Conservation (phyloP, 1,284 basidiomycete genomes). For the Puccinia polysora region DNA sequence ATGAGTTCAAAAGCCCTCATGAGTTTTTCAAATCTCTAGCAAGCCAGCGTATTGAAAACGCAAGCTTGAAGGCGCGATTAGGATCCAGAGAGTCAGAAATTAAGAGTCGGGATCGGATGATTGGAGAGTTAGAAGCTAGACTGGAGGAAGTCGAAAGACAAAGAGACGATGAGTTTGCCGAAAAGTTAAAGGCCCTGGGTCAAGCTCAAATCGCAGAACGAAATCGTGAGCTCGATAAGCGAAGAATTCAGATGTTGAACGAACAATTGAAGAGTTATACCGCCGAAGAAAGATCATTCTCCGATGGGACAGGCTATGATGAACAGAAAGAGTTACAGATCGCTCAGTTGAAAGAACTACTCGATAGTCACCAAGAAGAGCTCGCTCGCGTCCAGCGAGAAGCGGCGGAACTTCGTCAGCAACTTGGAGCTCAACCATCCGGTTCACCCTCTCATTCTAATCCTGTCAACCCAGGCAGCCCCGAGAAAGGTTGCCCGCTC, state of each 20-base stretch:
- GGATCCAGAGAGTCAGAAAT: slow-evolving; percentile 35
- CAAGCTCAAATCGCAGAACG: slow-evolving; percentile 21
- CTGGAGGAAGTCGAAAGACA: slow-evolving; percentile 33
- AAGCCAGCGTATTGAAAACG: slow-evolving; percentile 25
- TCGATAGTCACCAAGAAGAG: slow-evolving; percentile 39
- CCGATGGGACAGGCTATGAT: slow-evolving; percentile 14
- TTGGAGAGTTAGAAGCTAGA: slow-evolving; percentile 30
- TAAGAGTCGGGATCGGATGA: slow-evolving; percentile 36
- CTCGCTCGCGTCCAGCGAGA: slow-evolving; percentile 20
- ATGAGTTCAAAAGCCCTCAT: slow-evolving; percentile 20
- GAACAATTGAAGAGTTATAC: slow-evolving; percentile 44
- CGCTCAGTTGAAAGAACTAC: slow-evolving; percentile 15
- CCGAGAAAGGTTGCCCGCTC: slow-evolving; percentile 24
- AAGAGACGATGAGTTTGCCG: slow-evolving; percentile 19
- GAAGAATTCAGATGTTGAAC: slow-evolving; percentile 36
- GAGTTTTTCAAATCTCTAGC: slow-evolving; percentile 31
- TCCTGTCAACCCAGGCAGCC: not conserved
- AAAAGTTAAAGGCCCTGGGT: slow-evolving; percentile 24
- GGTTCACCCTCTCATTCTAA: not conserved
- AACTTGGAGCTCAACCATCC: slow-evolving; percentile 9
- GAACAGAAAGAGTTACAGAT: slow-evolving; percentile 28
- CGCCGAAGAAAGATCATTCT: slow-evolving; percentile 27
- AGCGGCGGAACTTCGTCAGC: slow-evolving; percentile 15
- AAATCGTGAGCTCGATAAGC: slow-evolving; percentile 26
- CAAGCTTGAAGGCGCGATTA: slow-evolving; percentile 30